A percentile compares a stretch with the other conserved stretches of the same genome.
These are phyloP conservation scores for Triticum dicoccoides DNA, from an alignment of 176 grass and related monocot genomes.

Conservation along the genomic window DNA sequence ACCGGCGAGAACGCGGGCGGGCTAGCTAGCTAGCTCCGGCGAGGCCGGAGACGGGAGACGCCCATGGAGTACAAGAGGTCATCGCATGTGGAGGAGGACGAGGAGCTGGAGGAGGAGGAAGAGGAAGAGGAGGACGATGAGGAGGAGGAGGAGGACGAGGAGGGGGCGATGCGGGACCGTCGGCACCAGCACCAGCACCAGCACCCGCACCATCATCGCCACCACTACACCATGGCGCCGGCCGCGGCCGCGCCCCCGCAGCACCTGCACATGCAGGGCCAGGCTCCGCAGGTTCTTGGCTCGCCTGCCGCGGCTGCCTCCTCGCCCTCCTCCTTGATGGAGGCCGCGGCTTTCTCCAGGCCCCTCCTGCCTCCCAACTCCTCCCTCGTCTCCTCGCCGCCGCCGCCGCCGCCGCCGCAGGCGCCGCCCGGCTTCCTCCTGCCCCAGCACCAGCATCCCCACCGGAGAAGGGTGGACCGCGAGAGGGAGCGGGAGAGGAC, in stretches of 20 bases:
- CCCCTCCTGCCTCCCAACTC: conserved; percentile 68
- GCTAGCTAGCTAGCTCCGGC: background rate
- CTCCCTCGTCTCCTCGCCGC: conserved; percentile 46
- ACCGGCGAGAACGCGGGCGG: background rate
- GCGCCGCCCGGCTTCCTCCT: conserved; percentile 7
- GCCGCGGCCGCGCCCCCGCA: too few relatives aligned
- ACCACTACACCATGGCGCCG: conserved; percentile 11
- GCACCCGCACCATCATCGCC: conserved; percentile 16
- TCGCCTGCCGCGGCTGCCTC: background rate
- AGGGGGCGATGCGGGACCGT: conserved; percentile 22
- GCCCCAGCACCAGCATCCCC: conserved; percentile 18
- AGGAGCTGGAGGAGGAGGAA: conserved; percentile 30
- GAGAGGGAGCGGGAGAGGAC: conserved; percentile 23
- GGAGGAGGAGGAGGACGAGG: background rate
- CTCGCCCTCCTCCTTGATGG: conserved; percentile 7
- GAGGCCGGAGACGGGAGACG: background rate
- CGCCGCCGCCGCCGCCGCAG: background rate
- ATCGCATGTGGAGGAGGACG: conserved; percentile 47
- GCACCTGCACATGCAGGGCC: conserved; percentile 9
- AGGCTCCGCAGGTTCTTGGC: conserved; percentile 23
- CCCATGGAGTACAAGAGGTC: conserved; percentile 67
- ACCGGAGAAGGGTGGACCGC: conserved; percentile 30
- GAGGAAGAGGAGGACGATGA: conserved; percentile 17
- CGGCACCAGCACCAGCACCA: conserved; percentile 1
- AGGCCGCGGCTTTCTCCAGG: conserved; percentile 54